Evolutionary conservation across 371 early-diverging fungal species (phyloP).

Genomic region (Phascolomyces articulosus): DNA sequence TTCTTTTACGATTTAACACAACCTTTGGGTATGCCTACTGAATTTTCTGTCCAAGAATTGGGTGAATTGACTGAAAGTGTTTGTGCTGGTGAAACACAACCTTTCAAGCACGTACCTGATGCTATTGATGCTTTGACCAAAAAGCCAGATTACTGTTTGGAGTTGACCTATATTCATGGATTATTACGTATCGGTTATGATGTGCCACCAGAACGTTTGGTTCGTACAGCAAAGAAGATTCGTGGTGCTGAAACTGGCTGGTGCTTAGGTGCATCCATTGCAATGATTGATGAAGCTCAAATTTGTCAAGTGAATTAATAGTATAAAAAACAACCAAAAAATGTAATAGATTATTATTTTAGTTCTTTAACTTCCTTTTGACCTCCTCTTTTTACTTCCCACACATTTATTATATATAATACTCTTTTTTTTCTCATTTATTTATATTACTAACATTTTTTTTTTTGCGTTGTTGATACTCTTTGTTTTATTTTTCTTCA

Average conservation of each 20-base stretch:
- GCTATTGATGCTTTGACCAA: conserved; percentile 39
- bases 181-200: conserved; percentile 85
- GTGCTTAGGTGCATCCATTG: conserved; percentile 93
- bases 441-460: no score
- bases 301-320: conserved; percentile 30
- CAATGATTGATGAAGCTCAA: conserved; percentile 60
- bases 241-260: conserved; percentile 93
- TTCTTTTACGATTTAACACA: conserved; percentile 91
- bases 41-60: conserved; percentile 68
- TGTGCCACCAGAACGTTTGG: conserved; percentile 68
- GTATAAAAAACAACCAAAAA: background rate
- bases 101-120: conserved; percentile 44
- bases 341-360: background rate
- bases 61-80: conserved; percentile 68
- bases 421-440: no score
- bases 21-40: conserved; percentile 68
- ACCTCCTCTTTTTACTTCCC: no score
- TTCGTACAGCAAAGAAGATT: conserved; percentile 90
- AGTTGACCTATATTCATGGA: conserved; percentile 84
- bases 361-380: background rate
- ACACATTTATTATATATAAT: no score
- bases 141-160: conserved; percentile 84
- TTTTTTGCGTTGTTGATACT: no score
- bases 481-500: no score
- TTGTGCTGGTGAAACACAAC: conserved; percentile 54